Conservation (phyloP, 2,329 filamentous ascomycete species). For the Sporothrix protearum region DNA sequence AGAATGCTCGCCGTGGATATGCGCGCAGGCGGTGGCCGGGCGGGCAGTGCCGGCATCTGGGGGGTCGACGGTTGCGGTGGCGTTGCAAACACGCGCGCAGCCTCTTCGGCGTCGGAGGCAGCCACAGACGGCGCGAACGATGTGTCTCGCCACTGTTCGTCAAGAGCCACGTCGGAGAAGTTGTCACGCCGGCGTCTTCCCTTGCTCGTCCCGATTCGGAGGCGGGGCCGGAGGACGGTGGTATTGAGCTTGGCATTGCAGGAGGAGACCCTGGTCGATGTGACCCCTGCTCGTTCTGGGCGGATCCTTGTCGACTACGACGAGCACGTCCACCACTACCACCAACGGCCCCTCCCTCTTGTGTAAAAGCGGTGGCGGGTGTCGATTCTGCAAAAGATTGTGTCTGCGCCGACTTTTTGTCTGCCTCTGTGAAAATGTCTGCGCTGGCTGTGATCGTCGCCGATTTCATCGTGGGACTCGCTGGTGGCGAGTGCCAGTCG, state of each 20-base stretch:
- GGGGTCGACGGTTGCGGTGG: neutral
- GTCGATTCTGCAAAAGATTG: neutral
- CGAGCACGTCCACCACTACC: neutral
- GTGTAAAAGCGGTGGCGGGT: constrained; percentile 12
- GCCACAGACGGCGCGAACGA: neutral
- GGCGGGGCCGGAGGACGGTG: constrained; percentile 10
- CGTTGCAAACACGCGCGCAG: constrained; percentile 14
- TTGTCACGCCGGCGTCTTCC: neutral
- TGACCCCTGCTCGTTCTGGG: constrained; percentile 4
- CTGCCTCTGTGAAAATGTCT: no score
- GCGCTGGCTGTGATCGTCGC: no score
- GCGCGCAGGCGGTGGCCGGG: constrained; percentile 1
- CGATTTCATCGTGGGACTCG: constrained; percentile 11
- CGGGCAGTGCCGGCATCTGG: neutral
- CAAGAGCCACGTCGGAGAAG: constrained; percentile 16
- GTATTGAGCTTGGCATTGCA: neutral
- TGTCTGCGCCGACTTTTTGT: neutral
- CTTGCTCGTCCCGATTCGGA: neutral
- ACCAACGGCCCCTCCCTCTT: constrained; percentile 4
- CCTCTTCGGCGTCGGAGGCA: constrained; percentile 1
- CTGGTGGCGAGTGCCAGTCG: constrained; percentile 19
- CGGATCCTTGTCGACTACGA: constrained; percentile 13
- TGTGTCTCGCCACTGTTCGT: neutral
- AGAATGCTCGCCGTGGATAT: neutral
- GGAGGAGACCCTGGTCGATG: neutral